Percentiles rank a stretch among this genome's conserved stretches.
These are phyloP conservation scores for Sugiyamaella sp. DNA, from an alignment of 1,139 yeast species.

Conservation along the genomic window DNA sequence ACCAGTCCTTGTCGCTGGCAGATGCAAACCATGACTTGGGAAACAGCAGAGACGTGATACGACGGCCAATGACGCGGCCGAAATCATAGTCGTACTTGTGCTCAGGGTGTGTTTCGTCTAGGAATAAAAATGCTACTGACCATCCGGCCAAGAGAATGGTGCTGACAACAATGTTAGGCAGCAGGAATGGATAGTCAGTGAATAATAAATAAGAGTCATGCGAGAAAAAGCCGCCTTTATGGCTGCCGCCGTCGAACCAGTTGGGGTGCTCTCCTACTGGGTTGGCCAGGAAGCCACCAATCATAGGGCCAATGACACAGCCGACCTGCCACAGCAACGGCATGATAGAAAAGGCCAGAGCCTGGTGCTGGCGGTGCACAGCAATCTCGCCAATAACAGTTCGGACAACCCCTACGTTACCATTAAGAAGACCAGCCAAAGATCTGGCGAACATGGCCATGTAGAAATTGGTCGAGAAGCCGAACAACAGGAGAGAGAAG, in stretches of 20 bases:
- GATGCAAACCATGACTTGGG: conserved; percentile 11
- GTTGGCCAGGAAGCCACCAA: conserved; percentile 51
- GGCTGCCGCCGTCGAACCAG: conserved; percentile 32
- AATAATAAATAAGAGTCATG: conserved; percentile 39
- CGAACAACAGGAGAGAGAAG: conserved; percentile 53
- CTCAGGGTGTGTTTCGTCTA: conserved; percentile 62
- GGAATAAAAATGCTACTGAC: conserved; percentile 52
- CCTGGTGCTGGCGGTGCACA: conserved; percentile 58
- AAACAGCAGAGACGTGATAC: conserved; percentile 43
- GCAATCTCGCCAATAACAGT: conserved; percentile 65
- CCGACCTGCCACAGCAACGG: conserved; percentile 65
- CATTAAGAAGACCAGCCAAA: conserved; percentile 60
- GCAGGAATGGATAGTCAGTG: conserved; percentile 56
- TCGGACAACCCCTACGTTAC: conserved; percentile 63
- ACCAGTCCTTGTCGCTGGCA: neutral
- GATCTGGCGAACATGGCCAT: conserved; percentile 57
- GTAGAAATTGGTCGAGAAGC: conserved; percentile 54
- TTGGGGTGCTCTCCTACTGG: conserved; percentile 42
- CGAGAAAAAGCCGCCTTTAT: conserved; percentile 41
- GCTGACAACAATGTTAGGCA: conserved; percentile 61
- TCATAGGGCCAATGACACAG: conserved; percentile 58
- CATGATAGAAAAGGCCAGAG: conserved; percentile 61
- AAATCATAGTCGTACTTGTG: conserved; percentile 50
- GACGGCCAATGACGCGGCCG: conserved; percentile 59
- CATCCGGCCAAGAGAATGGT: conserved; percentile 40